phyloP scores from a whole-genome alignment of 1,284 basidiomycete species.

The Ustilago cynodontis region DNA sequence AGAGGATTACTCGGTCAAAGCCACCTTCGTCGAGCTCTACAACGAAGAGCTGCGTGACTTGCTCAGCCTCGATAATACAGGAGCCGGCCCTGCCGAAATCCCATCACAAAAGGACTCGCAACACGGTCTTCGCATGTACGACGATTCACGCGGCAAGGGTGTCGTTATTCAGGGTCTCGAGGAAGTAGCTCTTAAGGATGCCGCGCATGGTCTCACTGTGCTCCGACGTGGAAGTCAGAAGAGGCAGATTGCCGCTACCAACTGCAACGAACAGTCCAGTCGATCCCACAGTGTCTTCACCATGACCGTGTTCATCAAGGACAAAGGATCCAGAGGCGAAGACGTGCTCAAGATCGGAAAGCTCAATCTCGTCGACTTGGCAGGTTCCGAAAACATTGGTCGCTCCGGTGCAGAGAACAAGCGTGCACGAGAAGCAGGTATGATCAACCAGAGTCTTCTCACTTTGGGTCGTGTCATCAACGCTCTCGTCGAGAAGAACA shows the following conservation, averaged over 20 bases:
- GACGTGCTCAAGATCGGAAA: conserved; percentile 94
- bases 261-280: conserved; percentile 96
- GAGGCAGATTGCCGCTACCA: conserved; percentile 93
- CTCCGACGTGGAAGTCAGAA: conserved; percentile 89
- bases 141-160: conserved; percentile 80
- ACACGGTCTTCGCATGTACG: conserved; percentile 77
- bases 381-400: conserved; percentile 97
- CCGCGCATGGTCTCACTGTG: conserved; percentile 85
- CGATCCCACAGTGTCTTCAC: conserved; percentile 99
- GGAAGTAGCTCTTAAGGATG: conserved; percentile 86
- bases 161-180: conserved; percentile 95
- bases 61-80: conserved; percentile 73
- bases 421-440: conserved; percentile 94
- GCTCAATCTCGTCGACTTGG: conserved; percentile 95
- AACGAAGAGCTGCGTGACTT: conserved; percentile 87
- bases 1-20: conserved; percentile 88
- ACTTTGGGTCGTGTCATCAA: conserved; percentile 98
- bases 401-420: conserved; percentile 95
- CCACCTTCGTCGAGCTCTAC: conserved; percentile 97
- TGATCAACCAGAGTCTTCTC: conserved; percentile 97
- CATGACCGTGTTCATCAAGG: conserved; percentile 92
- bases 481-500: conserved; percentile 88
- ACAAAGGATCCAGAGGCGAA: conserved; percentile 79
- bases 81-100: conserved; percentile 10
- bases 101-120: conserved; percentile 21